Evolutionary conservation across 345 rosid species (phyloP).

Genomic region (Zanthoxylum bungeanum): DNA sequence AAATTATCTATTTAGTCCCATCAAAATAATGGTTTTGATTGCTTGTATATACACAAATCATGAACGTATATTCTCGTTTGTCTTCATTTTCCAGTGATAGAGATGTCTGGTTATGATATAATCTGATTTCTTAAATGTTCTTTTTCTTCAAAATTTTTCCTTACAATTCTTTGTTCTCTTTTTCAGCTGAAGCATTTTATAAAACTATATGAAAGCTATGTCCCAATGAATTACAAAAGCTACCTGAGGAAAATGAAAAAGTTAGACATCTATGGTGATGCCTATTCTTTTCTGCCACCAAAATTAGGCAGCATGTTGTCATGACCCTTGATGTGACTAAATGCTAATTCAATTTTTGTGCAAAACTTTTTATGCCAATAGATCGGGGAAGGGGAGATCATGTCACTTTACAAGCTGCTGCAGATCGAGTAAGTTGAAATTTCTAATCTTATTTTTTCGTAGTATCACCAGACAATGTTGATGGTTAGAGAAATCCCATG

Average conservation of each 20-base stretch:
- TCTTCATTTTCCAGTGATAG: not conserved
- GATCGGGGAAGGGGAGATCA: slow-evolving; percentile 99
- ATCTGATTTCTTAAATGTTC: not conserved
- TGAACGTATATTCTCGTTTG: not conserved
- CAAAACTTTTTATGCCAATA: slow-evolving; percentile 25
- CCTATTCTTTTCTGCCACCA: slow-evolving; percentile 21
- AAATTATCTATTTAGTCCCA: too few species aligned
- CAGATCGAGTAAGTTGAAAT: slow-evolving; percentile 73
- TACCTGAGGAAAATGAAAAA: slow-evolving; percentile 84
- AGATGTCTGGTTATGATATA: not conserved
- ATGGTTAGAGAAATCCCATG: too few species aligned
- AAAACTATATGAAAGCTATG: slow-evolving; percentile 75
- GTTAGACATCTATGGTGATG: slow-evolving; percentile 47
- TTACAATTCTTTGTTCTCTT: slow-evolving; percentile 2
- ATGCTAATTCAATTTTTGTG: slow-evolving; percentile 24
- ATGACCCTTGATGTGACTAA: slow-evolving; percentile 1
- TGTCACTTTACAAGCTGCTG: slow-evolving; percentile 93
- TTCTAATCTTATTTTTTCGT: slow-evolving; percentile 12
- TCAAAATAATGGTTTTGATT: not conserved
- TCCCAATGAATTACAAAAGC: slow-evolving; percentile 83
- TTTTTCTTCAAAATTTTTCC: not conserved
- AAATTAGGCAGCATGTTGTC: slow-evolving; percentile 7
- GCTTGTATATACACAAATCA: not conserved
- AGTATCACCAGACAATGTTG: too few species aligned
- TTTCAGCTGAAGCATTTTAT: slow-evolving; percentile 71